Percentiles rank a stretch among this genome's conserved stretches.
phyloP scores from a whole-genome alignment of 2,329 filamentous ascomycete species.

The Alternaria angustiovoidea region DNA sequence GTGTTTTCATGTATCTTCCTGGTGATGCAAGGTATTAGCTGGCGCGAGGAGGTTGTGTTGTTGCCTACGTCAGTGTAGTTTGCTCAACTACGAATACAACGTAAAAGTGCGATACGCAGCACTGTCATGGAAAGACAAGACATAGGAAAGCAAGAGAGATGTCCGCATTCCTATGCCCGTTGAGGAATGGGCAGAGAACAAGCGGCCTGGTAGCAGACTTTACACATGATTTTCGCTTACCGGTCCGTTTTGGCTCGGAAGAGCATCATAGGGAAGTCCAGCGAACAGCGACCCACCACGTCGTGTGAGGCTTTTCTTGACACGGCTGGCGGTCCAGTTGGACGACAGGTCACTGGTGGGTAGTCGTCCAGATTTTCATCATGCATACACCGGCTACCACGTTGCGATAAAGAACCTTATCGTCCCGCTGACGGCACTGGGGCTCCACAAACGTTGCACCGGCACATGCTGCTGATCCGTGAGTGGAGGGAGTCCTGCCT shows the following conservation, averaged over 20 bases:
- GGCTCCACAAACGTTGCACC: slow-evolving; percentile 33
- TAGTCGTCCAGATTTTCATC: slow-evolving; percentile 25
- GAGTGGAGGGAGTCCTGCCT: slow-evolving; percentile 28
- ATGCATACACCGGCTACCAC: slow-evolving; percentile 30
- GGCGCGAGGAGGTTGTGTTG: neutral
- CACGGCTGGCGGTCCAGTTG: slow-evolving; percentile 13
- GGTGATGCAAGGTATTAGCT: neutral
- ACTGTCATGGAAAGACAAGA: neutral
- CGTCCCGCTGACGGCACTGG: slow-evolving; percentile 27
- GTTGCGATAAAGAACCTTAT: slow-evolving; percentile 35
- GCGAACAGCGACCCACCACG: slow-evolving; percentile 32
- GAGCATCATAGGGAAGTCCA: slow-evolving; percentile 9
- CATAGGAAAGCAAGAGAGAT: neutral
- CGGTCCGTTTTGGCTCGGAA: neutral
- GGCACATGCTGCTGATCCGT: slow-evolving; percentile 23
- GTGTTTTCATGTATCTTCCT: slow-evolving; percentile 3
- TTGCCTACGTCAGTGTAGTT: neutral
- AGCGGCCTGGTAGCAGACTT: neutral
- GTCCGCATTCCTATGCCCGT: too few species aligned
- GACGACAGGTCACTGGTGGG: slow-evolving; percentile 22
- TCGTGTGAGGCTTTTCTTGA: slow-evolving; percentile 23
- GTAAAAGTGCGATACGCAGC: neutral
- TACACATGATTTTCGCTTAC: slow-evolving; percentile 5
- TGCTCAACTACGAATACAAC: neutral
- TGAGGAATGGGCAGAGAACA: neutral